Base-by-base conservation (phyloP, 305 asterid species). In the Fraxinus velutina region DNA sequence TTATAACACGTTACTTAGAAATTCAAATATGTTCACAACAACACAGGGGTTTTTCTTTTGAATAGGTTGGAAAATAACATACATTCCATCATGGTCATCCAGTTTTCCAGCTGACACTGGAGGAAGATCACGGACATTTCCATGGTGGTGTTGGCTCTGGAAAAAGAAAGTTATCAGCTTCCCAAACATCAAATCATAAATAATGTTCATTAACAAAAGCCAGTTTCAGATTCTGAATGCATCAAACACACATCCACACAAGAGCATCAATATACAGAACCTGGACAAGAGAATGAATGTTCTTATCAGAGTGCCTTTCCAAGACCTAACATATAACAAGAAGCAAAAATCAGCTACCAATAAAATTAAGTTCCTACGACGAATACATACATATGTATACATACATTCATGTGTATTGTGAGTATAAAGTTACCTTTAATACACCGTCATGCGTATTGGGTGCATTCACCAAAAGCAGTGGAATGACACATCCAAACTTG, bases 401-500 rank as follows among this genome's bases (percentile, higher is more conserved):
- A 57, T 62, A n/a, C 74, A 75, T 75, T 66, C 32, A 57, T 36
- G 32, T 27, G 36, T 9, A 32, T 32, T 32, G 44, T 30, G 36
- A n/a, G 44, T 71, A 32, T 71, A 82, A 73, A 82, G 72, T 85
- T 90, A 94, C 99, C 98, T 96, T 90, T 86, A 86, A 82, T 82
- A 91, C 84, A 81, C 79, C 83, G 76, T 83, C 91, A 82, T 94
- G 96, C 44, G 90, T 87, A 83, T 82, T 86, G 60, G 34, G 77
- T 70, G 92, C 84, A 88, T 89, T 92, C 84, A 92, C 90, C 87
- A 92, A 84, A 80, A 92, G 87, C 86, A 95, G 80, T 73, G 98
- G 99, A 87, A 96, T 92, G 78, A 86, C 84, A 88, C 98, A 94
- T 81, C 97, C 98, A 73, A 88, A 94, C 81, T 89, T 96, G 64